Percentiles rank a stretch among this genome's conserved stretches.
Evolutionary conservation across 768 basidiomycete genomes (phyloP).

Genomic region (Heimioporus sp.): DNA sequence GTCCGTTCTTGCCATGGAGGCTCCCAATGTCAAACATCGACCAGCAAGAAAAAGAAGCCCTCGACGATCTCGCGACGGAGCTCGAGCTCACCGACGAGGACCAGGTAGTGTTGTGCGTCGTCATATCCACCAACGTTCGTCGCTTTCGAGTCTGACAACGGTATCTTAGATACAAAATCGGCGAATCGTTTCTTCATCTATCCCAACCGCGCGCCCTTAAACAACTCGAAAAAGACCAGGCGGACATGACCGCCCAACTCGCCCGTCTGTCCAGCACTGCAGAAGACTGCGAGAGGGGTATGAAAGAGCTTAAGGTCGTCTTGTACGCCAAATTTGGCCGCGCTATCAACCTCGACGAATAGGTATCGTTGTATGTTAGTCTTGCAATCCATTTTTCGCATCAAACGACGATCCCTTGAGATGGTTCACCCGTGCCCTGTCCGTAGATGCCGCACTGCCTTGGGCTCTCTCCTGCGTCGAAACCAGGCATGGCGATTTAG

Average conservation of each 20-base stretch:
- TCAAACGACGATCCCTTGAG: too few species aligned
- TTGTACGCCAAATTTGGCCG: slow-evolving; percentile 92
- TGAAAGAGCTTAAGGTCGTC: too few species aligned
- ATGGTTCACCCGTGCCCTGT: too few species aligned
- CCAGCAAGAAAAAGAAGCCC: slow-evolving; percentile 92
- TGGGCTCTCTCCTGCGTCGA: too few species aligned
- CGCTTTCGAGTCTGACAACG: too few species aligned
- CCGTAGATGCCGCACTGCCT: too few species aligned
- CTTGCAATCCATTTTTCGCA: too few species aligned
- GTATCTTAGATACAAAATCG: slow-evolving; percentile 76
- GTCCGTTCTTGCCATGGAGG: not conserved
- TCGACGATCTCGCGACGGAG: slow-evolving; percentile 86
- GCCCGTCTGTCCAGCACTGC: slow-evolving; percentile 46
- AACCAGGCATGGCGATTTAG: too few species aligned
- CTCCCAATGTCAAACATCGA: too few species aligned
- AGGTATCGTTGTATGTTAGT: not conserved
- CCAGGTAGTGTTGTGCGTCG: slow-evolving; percentile 66
- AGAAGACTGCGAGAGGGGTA: slow-evolving; percentile 66
- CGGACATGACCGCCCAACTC: slow-evolving; percentile 55
- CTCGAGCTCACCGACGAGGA: slow-evolving; percentile 89
- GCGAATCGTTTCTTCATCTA: slow-evolving; percentile 86
- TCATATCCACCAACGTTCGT: not conserved
- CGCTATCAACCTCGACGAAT: slow-evolving; percentile 91
- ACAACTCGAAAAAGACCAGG: slow-evolving; percentile 70
- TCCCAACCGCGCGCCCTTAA: slow-evolving; percentile 64